A percentile compares a stretch with the other conserved stretches of the same genome.
Evolutionary conservation across 352 stramenopile genomes (phyloP).

Genomic region (Lagenidium sp.): DNA sequence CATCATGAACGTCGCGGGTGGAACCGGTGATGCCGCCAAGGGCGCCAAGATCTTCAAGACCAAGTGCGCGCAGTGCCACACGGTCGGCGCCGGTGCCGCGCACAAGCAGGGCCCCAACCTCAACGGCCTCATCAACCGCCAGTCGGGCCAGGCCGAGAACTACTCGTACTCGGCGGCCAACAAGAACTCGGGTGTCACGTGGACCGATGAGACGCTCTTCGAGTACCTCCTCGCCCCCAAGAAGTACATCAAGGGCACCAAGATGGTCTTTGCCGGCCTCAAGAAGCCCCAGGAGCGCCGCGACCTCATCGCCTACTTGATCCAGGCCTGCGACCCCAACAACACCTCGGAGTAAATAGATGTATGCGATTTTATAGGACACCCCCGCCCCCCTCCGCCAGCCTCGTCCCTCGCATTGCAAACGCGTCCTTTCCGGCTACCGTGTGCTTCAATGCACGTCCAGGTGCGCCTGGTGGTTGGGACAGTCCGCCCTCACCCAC

Average conservation of each 20-base stretch:
- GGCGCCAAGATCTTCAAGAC: constrained; percentile 96
- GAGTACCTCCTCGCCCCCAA: constrained; percentile 99
- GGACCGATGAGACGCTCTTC: constrained; percentile 97
- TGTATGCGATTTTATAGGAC: too few relatives aligned
- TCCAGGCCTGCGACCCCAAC: constrained; percentile 62
- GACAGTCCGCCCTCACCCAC: too few relatives aligned
- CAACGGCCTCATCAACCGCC: constrained; percentile 93
- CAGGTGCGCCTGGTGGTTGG: too few relatives aligned
- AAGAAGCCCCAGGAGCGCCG: constrained; percentile 97
- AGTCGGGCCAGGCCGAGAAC: constrained; percentile 93
- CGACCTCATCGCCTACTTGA: constrained; percentile 98
- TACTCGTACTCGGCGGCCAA: constrained; percentile 99
- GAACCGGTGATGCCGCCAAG: constrained; percentile 72
- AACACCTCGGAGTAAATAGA: constrained; percentile 29
- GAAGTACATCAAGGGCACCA: constrained; percentile 99
- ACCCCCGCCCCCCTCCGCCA: too few relatives aligned
- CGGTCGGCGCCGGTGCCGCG: constrained; percentile 74
- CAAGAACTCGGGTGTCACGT: constrained; percentile 97
- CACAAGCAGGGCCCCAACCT: constrained; percentile 99
- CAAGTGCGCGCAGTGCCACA: constrained; percentile 96
- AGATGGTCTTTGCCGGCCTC: constrained; percentile 99
- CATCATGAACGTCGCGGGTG: constrained; percentile 36
- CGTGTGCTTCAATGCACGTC: too few relatives aligned
- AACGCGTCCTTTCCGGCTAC: too few relatives aligned
- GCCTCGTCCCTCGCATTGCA: too few relatives aligned